These are phyloP conservation scores for Oldenlandia corymbosa DNA, from an alignment of 257 asterid species.

Conservation along the genomic window DNA sequence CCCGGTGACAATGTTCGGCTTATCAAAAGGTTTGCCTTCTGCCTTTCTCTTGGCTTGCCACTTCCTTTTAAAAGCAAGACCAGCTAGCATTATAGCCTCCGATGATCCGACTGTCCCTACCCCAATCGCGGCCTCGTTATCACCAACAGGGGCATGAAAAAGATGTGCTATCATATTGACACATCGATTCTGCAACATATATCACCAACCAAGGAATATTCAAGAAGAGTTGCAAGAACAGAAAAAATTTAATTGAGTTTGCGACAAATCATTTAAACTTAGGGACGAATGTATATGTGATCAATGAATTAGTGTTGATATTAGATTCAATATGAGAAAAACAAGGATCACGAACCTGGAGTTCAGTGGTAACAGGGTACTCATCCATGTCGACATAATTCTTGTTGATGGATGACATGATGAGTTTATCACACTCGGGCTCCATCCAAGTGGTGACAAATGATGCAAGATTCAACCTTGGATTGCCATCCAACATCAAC, in stretches of 20 bases:
- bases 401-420: conserved; percentile 55
- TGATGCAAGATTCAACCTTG: conserved; percentile 68
- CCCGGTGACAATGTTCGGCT: conserved; percentile 69
- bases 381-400: conserved; percentile 79
- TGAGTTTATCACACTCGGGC: conserved; percentile 67
- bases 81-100: conserved; percentile 85
- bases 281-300: too few species aligned
- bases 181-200: conserved; percentile 70
- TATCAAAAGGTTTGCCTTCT: conserved; percentile 45
- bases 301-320: too few species aligned
- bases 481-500: conserved; percentile 74
- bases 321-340: too few species aligned
- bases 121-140: conserved; percentile 52
- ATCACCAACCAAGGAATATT: background rate
- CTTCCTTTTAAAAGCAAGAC: conserved; percentile 77
- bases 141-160: conserved; percentile 63
- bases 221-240: background rate
- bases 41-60: conserved; percentile 72
- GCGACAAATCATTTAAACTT: background rate
- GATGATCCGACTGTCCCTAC: conserved; percentile 85
- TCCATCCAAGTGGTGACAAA: conserved; percentile 88
- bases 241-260: background rate
- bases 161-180: conserved; percentile 79
- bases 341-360: conserved; percentile 33
- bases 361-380: conserved; percentile 80